Conservation (phyloP, 345 rosid genomes). For the Sapria himalayana region DNA sequence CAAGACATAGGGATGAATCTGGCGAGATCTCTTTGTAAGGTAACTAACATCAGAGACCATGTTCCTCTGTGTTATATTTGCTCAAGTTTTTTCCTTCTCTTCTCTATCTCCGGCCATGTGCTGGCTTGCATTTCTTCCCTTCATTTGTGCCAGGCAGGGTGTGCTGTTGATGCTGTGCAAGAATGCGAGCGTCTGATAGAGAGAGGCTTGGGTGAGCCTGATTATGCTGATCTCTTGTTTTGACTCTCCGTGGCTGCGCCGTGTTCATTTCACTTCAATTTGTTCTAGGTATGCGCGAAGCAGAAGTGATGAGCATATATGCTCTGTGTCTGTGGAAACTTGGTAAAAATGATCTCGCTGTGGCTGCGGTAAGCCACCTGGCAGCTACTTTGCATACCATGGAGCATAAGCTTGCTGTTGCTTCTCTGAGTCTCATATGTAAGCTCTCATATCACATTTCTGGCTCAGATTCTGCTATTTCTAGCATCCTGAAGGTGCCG, state of each 20-base stretch:
- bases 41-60: conserved; percentile 13
- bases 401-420: conserved; percentile 34
- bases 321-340: conserved; percentile 69
- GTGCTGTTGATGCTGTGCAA: conserved; percentile 33
- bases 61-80: conserved; percentile 3
- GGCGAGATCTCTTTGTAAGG: conserved; percentile 64
- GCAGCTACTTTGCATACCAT: conserved; percentile 34
- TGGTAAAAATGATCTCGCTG: conserved; percentile 49
- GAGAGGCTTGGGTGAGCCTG: conserved; percentile 29
- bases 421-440: conserved; percentile 64
- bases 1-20: conserved; percentile 51
- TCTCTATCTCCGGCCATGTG: conserved; percentile 5
- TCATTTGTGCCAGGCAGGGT: conserved; percentile 29
- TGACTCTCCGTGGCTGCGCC: not conserved
- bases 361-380: conserved; percentile 33
- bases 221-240: not conserved
- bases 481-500: conserved; percentile 62
- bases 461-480: conserved; percentile 51
- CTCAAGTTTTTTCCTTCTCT: not conserved
- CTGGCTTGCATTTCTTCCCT: too few relatives aligned
- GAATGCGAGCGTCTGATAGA: conserved; percentile 48
- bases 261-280: not conserved
- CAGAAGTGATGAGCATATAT: conserved; percentile 54
- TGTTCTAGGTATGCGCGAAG: conserved; percentile 47
- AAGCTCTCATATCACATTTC: conserved; percentile 50